A percentile compares a stretch with the other conserved stretches of the same genome.
Conservation (phyloP, 345 rosid species). For the Syzygium aqueum region DNA sequence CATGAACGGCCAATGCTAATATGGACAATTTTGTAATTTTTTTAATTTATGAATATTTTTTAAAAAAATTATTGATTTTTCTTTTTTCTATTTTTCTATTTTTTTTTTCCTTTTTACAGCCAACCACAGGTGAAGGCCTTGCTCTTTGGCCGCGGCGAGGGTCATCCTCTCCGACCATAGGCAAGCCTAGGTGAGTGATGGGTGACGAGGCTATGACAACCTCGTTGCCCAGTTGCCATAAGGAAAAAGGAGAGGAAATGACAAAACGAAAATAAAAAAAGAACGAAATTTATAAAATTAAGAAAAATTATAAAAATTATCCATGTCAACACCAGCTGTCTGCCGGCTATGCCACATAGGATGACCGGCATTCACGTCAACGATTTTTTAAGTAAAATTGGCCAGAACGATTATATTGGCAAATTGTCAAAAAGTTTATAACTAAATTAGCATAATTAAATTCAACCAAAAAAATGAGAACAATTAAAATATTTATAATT, state of each 20-base stretch:
- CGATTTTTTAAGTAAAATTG: not conserved
- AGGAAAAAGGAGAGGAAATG: fast-evolving
- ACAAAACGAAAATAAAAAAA: not conserved
- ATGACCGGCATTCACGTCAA: fast-evolving
- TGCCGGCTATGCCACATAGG: not conserved
- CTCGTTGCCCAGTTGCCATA: not conserved
- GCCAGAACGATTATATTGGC: not conserved
- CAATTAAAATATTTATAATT: too few species aligned
- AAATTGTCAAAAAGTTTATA: not conserved
- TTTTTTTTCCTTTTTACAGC: not conserved
- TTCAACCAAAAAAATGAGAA: too few species aligned
- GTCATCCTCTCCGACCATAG: not conserved
- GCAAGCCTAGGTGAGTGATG: not conserved
- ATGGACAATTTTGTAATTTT: not conserved
- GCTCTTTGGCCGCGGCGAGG: not conserved
- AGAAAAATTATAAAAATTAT: not conserved
- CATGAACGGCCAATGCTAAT: fast-evolving
- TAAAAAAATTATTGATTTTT: not conserved
- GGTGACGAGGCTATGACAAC: not conserved
- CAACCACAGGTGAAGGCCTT: not conserved
- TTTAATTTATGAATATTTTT: not conserved
- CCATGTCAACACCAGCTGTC: fast-evolving
- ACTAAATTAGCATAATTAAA: not conserved
- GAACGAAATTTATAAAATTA: too few species aligned
- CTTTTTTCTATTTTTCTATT: not conserved